Evolutionary conservation across 768 basidiomycete genomes (phyloP).

Genomic region (Collybia sp.): DNA sequence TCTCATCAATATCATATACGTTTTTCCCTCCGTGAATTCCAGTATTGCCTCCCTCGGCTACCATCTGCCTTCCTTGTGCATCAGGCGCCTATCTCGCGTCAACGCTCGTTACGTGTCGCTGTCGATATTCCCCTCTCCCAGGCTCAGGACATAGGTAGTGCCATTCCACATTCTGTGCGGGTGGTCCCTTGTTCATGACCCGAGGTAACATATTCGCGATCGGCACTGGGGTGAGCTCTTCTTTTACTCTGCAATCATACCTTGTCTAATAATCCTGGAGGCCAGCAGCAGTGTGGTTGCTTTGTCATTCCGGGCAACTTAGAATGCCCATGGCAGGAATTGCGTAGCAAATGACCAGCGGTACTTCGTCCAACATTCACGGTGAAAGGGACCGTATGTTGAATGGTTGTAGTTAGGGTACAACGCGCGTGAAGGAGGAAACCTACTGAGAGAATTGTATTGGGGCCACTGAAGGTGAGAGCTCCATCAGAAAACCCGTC

Average conservation of each 20-base stretch:
- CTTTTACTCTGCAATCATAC: not conserved
- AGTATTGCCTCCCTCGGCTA: too few species aligned
- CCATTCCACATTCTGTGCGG: too few species aligned
- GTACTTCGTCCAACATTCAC: slow-evolving; percentile 37
- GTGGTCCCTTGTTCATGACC: too few species aligned
- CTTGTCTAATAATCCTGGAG: slow-evolving; percentile 6
- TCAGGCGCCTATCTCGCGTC: too few species aligned
- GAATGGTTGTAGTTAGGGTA: slow-evolving; percentile 6
- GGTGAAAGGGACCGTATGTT: not conserved
- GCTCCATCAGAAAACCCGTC: too few species aligned
- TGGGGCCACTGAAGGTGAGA: too few species aligned
- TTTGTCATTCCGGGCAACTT: slow-evolving; percentile 34
- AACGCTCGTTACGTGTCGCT: too few species aligned
- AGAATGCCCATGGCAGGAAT: slow-evolving; percentile 47
- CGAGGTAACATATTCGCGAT: slow-evolving; percentile 27
- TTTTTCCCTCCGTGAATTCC: too few species aligned
- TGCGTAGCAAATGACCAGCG: slow-evolving; percentile 41
- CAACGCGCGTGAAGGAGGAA: slow-evolving; percentile 15
- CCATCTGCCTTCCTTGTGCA: too few species aligned
- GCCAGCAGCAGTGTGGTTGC: slow-evolving; percentile 31
- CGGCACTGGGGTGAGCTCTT: slow-evolving; percentile 18
- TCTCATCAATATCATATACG: too few species aligned
- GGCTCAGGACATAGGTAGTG: slow-evolving; percentile 35
- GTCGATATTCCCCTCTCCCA: slow-evolving; percentile 43
- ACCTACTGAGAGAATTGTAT: too few species aligned